Percentiles rank a stretch among this genome's conserved stretches.
These are phyloP conservation scores for Sechiopsis laciniata DNA, from an alignment of 306 rosid species.

Conservation along the genomic window DNA sequence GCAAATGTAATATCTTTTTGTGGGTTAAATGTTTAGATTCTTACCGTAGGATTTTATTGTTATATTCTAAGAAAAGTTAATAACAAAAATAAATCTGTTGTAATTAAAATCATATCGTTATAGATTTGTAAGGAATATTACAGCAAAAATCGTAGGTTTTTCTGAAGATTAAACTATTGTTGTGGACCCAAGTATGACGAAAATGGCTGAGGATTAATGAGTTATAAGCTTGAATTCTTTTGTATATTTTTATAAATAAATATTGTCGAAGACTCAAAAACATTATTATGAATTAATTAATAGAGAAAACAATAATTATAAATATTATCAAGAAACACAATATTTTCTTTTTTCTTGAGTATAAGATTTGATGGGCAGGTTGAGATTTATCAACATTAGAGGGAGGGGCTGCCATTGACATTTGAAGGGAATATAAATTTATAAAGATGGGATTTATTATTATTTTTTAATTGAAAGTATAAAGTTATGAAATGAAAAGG, in stretches of 20 bases:
- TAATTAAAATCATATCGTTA: too few relatives aligned
- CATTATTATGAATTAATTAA: constrained; percentile 4
- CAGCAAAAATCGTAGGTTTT: too few relatives aligned
- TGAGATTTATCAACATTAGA: constrained; percentile 25
- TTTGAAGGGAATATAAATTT: constrained; percentile 10
- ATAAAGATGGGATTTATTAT: neutral
- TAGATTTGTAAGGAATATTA: too few relatives aligned
- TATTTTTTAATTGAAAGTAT: constrained; percentile 9
- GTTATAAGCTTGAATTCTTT: neutral
- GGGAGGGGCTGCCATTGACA: neutral
- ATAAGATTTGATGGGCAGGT: constrained; percentile 31
- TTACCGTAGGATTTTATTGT: too few relatives aligned
- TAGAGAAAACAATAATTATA: too few relatives aligned
- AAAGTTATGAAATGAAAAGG: constrained; percentile 34
- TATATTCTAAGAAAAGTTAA: neutral
- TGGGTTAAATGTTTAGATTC: too few relatives aligned
- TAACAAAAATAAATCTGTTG: too few relatives aligned
- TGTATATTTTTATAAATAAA: neutral
- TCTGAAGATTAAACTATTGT: too few relatives aligned
- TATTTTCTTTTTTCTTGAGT: constrained; percentile 17
- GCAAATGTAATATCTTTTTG: too few relatives aligned
- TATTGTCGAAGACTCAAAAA: neutral
- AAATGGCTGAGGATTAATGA: too few relatives aligned
- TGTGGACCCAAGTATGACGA: too few relatives aligned
- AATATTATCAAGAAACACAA: too few relatives aligned